Evolutionary conservation across 2,329 filamentous ascomycete genomes (phyloP), one percentile per base, ranked within the genome.

Genomic region (Monascus ruber): DNA sequence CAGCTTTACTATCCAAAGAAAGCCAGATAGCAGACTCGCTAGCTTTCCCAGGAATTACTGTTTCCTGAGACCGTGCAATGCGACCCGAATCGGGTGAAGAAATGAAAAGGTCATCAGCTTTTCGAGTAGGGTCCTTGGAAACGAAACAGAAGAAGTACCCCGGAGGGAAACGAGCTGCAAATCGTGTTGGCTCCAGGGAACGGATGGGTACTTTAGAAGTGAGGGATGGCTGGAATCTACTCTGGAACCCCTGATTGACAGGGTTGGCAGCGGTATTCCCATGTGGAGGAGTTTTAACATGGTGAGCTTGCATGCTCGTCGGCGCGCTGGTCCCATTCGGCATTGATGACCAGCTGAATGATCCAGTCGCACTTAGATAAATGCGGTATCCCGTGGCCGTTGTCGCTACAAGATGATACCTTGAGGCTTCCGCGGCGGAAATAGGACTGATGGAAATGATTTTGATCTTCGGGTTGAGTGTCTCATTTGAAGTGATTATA

Each of bases 261-360:
- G 56, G 61, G 40, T 50, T 24, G 44, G 48, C 35, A 41, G 56
- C 34, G 42, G 48, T 42, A 36, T 45, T 47, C 49, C 61, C 45
- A 48, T 62, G 42, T 62, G 91, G 91, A 1, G 93, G 91, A 42
- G 94, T 94, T 56, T 91, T 93, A 62, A 98, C 85, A 55, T 94
- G 91, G 50, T 93, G 83, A n/a, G 95, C 79, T 61, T 95, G 88
- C 86, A 98, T 95, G 63, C 86, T 95, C 51, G 85, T 88, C 1
- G 91, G 88, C 0, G 84, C 79, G 42, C 72, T 80, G 5, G 76
- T 72, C 17, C 75, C 71, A 24, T 74, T 74, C 9, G 72, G 73
- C 26, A 77, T 70, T 40, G 67, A 64, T 39, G 66, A 61, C 64
- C 65, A 62, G 47, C 61, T 58, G 72, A 74, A 65, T 11, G 85